A percentile compares a stretch with the other conserved stretches of the same genome.
These are phyloP conservation scores for Sonneratia alba DNA, from an alignment of 345 rosid species.

Conservation along the genomic window DNA sequence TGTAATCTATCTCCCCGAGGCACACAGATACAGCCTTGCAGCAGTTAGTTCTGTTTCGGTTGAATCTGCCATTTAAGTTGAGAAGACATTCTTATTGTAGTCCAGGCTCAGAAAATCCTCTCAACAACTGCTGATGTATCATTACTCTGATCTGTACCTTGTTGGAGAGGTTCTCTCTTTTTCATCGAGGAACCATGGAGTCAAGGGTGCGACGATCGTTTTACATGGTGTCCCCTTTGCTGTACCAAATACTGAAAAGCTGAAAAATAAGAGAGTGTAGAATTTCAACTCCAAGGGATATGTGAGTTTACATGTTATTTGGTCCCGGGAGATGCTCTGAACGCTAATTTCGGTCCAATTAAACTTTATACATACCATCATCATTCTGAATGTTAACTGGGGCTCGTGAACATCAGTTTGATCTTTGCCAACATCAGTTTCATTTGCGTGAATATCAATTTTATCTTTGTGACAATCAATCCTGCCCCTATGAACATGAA, in stretches of 20 bases:
- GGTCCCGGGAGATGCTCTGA: no score
- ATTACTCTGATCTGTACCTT: background rate
- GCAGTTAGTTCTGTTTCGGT: background rate
- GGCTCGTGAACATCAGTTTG: no score
- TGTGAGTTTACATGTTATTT: no score
- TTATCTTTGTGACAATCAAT: no score
- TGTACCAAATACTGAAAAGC: background rate
- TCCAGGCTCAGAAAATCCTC: background rate
- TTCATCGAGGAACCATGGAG: background rate
- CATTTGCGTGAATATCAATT: no score
- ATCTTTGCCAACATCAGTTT: no score
- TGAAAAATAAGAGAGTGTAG: background rate
- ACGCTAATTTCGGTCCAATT: no score
- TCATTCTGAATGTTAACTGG: no score
- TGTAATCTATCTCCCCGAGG: background rate
- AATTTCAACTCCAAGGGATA: no score
- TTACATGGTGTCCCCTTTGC: background rate
- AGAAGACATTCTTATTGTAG: background rate
- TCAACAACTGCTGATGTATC: background rate
- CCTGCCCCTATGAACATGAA: no score
- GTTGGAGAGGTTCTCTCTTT: background rate
- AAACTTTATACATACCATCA: no score
- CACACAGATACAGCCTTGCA: background rate
- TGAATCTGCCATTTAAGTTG: background rate
- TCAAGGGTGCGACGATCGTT: background rate